phyloP scores from a whole-genome alignment of 176 grass and related monocot genomes.

The Lolium perenne region DNA sequence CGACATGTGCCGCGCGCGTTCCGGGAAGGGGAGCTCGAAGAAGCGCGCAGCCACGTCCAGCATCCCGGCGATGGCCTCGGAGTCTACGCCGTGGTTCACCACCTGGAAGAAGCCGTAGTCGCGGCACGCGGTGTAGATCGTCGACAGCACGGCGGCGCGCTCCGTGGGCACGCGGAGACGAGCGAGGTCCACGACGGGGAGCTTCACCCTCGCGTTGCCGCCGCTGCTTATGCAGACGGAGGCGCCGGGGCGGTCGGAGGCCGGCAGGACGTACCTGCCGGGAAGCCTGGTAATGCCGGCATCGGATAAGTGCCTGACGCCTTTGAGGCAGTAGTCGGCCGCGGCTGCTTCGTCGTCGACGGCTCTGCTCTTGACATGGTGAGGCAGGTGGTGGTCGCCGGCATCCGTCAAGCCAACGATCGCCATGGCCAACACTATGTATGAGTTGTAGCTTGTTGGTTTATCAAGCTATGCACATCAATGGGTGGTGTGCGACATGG shows the following conservation, averaged over 20 bases:
- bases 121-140: slow-evolving; percentile 70
- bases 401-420: slow-evolving; percentile 22
- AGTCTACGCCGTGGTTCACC: slow-evolving; percentile 73
- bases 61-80: slow-evolving; percentile 29
- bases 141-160: slow-evolving; percentile 50
- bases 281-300: slow-evolving; percentile 76
- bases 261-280: slow-evolving; percentile 68
- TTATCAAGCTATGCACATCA: background rate
- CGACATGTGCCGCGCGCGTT: slow-evolving; percentile 74
- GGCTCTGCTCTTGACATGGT: background rate
- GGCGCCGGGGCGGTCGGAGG: slow-evolving; percentile 53
- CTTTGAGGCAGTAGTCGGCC: slow-evolving; percentile 42
- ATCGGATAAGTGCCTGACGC: slow-evolving; percentile 75
- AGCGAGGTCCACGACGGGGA: slow-evolving; percentile 76
- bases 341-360: background rate
- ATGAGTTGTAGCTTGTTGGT: background rate
- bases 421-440: slow-evolving; percentile 39
- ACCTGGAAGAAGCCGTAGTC: slow-evolving; percentile 93
- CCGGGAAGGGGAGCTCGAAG: slow-evolving; percentile 69
- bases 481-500: background rate
- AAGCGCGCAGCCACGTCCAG: slow-evolving; percentile 68
- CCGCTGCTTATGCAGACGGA: too few relatives aligned
- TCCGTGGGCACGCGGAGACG: slow-evolving; percentile 45
- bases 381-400: background rate
- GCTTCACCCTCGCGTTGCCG: slow-evolving; percentile 27